phyloP scores from a whole-genome alignment of 2,329 filamentous ascomycete species.

The Colletotrichum lupini region DNA sequence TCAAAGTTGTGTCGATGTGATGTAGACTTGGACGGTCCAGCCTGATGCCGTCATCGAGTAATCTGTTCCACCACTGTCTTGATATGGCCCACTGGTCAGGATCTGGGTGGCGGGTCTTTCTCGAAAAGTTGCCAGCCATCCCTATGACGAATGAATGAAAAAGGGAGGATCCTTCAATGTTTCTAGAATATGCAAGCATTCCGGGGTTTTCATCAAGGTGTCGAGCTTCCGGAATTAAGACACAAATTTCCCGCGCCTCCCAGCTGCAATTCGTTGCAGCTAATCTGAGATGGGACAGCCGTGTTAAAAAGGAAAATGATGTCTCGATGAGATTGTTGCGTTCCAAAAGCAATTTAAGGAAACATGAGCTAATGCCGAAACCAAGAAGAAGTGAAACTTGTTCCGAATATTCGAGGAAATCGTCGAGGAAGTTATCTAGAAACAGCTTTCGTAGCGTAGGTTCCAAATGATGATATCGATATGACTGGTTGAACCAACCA shows the following conservation, averaged over 20 bases:
- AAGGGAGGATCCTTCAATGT: fast-evolving
- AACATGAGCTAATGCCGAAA: neutral
- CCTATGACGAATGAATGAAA: neutral
- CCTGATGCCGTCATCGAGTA: neutral
- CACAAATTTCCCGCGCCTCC: neutral
- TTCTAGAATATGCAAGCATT: neutral
- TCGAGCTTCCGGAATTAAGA: neutral
- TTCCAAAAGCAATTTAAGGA: neutral
- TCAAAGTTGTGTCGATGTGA: neutral
- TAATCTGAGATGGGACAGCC: neutral
- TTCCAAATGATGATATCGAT: neutral
- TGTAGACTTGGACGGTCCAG: neutral
- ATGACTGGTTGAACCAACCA: fast-evolving
- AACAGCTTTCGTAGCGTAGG: neutral
- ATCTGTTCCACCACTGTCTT: neutral
- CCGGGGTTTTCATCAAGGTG: fast-evolving
- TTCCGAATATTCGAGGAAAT: fast-evolving
- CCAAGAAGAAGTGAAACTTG: fast-evolving
- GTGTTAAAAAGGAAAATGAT: neutral
- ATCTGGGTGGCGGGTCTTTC: too few species aligned
- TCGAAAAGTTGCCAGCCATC: neutral
- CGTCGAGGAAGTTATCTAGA: neutral
- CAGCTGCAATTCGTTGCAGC: neutral
- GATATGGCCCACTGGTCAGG: neutral
- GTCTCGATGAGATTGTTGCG: neutral